Conservation (phyloP, 2,329 filamentous ascomycete species). For the Colletotrichum gigasporum region DNA sequence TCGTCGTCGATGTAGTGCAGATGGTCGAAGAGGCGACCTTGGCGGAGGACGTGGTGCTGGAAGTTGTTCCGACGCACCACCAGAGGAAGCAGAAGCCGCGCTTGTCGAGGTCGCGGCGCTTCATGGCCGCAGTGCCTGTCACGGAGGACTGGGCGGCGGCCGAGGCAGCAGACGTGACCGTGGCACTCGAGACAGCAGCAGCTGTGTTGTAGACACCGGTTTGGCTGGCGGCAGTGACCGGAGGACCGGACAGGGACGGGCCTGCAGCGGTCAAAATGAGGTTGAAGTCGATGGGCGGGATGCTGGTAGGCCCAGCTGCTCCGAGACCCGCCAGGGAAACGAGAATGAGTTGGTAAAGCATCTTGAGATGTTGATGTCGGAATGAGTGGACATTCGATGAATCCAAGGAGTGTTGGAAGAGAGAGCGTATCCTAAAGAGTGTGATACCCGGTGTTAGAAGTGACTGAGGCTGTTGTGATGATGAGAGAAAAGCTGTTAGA, state of each 20-base stretch:
- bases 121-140: too few species aligned
- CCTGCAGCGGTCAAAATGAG: neutral
- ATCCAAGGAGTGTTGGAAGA: neutral
- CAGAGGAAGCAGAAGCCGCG: constrained; percentile 13
- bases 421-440: neutral
- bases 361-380: neutral
- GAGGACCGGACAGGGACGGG: constrained; percentile 2
- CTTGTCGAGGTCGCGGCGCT: neutral
- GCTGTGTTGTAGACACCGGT: constrained; percentile 14
- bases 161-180: constrained; percentile 13
- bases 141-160: constrained; percentile 19
- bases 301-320: constrained; percentile 13
- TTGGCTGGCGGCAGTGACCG: neutral
- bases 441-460: neutral
- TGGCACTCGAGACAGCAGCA: neutral
- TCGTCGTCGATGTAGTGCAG: neutral
- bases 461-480: constrained; percentile 16
- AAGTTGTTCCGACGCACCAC: neutral
- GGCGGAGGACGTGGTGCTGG: neutral
- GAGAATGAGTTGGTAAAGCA: constrained; percentile 7
- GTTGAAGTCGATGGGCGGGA: constrained; percentile 7
- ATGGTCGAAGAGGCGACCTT: neutral
- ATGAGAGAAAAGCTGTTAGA: neutral
- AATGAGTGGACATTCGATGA: neutral
- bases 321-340: constrained; percentile 18